Base-by-base conservation (phyloP, 192 early-diverging fungal genomes). In the Backusella parvicylindrica region DNA sequence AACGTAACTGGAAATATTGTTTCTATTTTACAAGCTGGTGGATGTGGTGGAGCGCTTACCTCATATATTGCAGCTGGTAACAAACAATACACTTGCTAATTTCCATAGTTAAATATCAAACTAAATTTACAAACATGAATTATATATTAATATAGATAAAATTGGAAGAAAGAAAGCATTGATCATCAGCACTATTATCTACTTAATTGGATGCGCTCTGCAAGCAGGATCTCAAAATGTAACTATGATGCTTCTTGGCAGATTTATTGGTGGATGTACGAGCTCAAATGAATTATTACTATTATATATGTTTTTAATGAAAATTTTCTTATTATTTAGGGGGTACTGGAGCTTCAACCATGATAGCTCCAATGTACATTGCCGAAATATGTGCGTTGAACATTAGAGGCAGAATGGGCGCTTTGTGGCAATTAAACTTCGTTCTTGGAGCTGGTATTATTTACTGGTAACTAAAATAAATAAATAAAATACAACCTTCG, bases 371-470 rank as follows among this genome's bases (percentile, higher is more conserved):
- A 68, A 68, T 68, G 66, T 68, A 68, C n/a, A 28, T 68, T 21
- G 66, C 66, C 12, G 66, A 68, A 68, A 38, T 68, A 21, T 68
- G 33, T 0, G 9, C 66, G 7, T 26, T 68, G 18, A 23, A 68
- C 9, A 68, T 68, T 3, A 33, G 66, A 37, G 66, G 66, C 6
- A 68, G 66, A 68, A 68, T 68, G 66, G 65, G 65, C 21, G 65
- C 65, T 38, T 33, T 68, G 33, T 68, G 65, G 65, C 65, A 68
- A 37, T 23, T 68, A 3, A 68, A 68, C 23, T 36, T 67, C 3
- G 32, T 33, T 36, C 2, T 36, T 21, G 65, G 65, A 33, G 35
- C 35, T n/a, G 35, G 32, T 33, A 7, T 67, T 21, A 36, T 36
- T 35, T 67, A 36, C 11, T 67, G 65, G 65, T 67, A 65, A 4